Percentiles rank a stretch among this genome's conserved stretches.
Conservation (phyloP, 257 asterid genomes). For the Penstemon davidsonii region DNA sequence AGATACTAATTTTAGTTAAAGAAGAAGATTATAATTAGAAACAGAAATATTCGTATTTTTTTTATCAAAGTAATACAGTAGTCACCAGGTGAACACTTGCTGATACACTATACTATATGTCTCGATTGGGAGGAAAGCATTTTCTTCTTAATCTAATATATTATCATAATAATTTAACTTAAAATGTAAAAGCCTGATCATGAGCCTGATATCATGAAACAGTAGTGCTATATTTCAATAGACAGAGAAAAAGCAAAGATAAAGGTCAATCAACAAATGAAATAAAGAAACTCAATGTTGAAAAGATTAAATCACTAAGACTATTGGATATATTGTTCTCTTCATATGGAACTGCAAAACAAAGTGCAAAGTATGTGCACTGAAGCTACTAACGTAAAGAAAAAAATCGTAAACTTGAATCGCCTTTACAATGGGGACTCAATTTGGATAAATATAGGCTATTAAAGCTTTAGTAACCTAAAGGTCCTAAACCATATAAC, state of each 20-base stretch:
- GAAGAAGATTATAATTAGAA: too few relatives aligned
- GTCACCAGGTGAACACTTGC: too few relatives aligned
- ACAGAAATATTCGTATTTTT: too few relatives aligned
- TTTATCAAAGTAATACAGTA: too few relatives aligned
- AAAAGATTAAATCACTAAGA: not conserved
- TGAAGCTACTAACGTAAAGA: constrained; percentile 2
- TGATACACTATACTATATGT: too few relatives aligned
- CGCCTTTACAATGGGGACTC: constrained; percentile 2
- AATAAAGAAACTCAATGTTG: not conserved
- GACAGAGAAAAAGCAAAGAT: not conserved
- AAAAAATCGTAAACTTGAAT: not conserved
- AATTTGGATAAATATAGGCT: constrained; percentile 13
- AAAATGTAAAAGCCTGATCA: too few relatives aligned
- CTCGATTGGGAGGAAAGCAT: too few relatives aligned
- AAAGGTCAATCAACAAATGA: not conserved
- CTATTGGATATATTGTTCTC: not conserved
- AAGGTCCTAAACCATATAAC: not conserved
- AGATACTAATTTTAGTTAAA: too few relatives aligned
- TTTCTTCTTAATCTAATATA: too few relatives aligned
- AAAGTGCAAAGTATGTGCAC: not conserved
- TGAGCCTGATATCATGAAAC: too few relatives aligned
- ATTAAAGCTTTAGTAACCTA: not conserved
- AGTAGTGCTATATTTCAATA: not conserved
- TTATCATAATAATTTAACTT: too few relatives aligned
- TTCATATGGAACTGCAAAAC: not conserved